These are phyloP conservation scores for Termitomyces sp. DNA, from an alignment of 768 basidiomycete species.

Conservation along the genomic window DNA sequence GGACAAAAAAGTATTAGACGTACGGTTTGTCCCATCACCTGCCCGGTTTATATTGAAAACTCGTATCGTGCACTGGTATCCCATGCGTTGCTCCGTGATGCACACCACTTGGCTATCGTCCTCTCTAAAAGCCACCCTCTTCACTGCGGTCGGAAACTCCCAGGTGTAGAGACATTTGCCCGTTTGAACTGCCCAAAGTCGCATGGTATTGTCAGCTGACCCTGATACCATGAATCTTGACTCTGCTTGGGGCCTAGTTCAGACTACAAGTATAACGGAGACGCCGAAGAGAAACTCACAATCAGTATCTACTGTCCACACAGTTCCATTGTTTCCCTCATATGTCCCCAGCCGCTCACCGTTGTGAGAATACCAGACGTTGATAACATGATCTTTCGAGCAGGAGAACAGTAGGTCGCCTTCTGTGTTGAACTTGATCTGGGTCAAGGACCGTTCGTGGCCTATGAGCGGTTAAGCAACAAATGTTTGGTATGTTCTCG, in stretches of 20 bases:
- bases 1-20: slow-evolving; percentile 26
- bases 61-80: slow-evolving; percentile 84
- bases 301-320: slow-evolving; percentile 97
- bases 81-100: slow-evolving; percentile 98
- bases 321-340: slow-evolving; percentile 91
- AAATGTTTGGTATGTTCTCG: background rate
- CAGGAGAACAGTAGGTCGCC: slow-evolving; percentile 95
- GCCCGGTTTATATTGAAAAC: slow-evolving; percentile 86
- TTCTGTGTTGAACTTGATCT: slow-evolving; percentile 96
- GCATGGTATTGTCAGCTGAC: slow-evolving; percentile 90
- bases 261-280: background rate
- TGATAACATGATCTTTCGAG: slow-evolving; percentile 93
- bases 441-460: slow-evolving; percentile 95
- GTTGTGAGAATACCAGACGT: slow-evolving; percentile 97
- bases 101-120: slow-evolving; percentile 82
- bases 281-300: slow-evolving; percentile 50
- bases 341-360: slow-evolving; percentile 97
- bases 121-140: slow-evolving; percentile 89
- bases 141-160: slow-evolving; percentile 98
- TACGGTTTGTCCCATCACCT: slow-evolving; percentile 78
- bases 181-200: slow-evolving; percentile 83
- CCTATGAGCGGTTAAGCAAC: slow-evolving; percentile 43
- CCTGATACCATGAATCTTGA: slow-evolving; percentile 87
- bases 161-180: slow-evolving; percentile 93
- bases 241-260: slow-evolving; percentile 44